Percentiles rank a stretch among this genome's conserved stretches.
These are phyloP conservation scores for Starmera stellimalicola DNA, from an alignment of 1,139 yeast genomes.

Conservation along the genomic window DNA sequence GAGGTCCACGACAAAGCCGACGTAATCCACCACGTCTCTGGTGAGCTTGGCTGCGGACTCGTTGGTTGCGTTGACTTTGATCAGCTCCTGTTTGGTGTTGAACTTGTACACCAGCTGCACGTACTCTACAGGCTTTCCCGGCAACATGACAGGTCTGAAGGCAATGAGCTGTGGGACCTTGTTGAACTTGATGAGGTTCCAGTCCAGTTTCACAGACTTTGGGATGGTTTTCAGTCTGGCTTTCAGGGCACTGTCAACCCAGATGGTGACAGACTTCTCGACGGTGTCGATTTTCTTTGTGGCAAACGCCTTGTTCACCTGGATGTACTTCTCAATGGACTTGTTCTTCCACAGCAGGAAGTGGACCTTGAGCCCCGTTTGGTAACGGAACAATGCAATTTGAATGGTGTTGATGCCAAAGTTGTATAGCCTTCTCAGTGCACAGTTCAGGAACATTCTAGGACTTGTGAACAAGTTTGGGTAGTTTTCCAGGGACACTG, in stretches of 20 bases:
- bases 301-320: conserved; percentile 63
- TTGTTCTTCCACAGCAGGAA: conserved; percentile 66
- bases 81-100: conserved; percentile 62
- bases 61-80: conserved; percentile 36
- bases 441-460: conserved; percentile 26
- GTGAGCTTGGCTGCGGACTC: conserved; percentile 39
- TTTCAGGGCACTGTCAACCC: conserved; percentile 52
- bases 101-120: conserved; percentile 74
- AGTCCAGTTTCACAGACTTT: conserved; percentile 44
- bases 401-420: conserved; percentile 56
- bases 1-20: conserved; percentile 72
- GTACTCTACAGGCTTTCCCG: conserved; percentile 47
- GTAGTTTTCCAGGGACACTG: conserved; percentile 34
- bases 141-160: conserved; percentile 61
- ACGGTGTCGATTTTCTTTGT: conserved; percentile 33
- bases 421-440: conserved; percentile 41
- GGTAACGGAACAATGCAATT: conserved; percentile 53
- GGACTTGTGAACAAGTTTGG: conserved; percentile 37
- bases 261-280: conserved; percentile 39
- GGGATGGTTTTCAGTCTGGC: conserved; percentile 50
- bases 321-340: conserved; percentile 57
- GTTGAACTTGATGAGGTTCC: conserved; percentile 71
- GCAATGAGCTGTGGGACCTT: conserved; percentile 63
- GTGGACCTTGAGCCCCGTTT: conserved; percentile 54
- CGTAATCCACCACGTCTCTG: conserved; percentile 59